Evolutionary conservation across 306 rosid species (phyloP), one percentile per base, ranked within the genome.

Genomic region (Quercus agrifolia): DNA sequence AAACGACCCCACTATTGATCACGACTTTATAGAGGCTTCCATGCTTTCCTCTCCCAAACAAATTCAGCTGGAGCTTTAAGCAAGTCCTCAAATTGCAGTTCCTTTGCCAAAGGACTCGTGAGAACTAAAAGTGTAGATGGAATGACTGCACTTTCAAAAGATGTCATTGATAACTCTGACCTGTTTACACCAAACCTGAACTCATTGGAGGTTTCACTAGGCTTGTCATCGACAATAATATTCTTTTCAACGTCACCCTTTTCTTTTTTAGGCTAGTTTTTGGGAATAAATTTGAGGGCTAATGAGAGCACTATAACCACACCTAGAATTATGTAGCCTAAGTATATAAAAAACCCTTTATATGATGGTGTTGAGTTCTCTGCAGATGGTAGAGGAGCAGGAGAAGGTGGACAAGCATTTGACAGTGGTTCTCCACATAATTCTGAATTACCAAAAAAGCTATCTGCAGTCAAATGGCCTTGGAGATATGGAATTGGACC

Each of bases 1-100:
- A 79, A 41, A 56, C 14, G 66, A 81, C 82, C 69, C 89, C 88
- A 69, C 77, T 85, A 3, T 81, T 87, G 1, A 93, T 75, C 87
- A 83, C 84, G 80, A 91, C 94, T 81, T 91, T 91, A 85, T 84
- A 89, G 46, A 88, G 81, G 85, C 97, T 93, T 71, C 96, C 96
- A 69, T 88, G 81, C 38, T 89, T 89, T 56, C 92, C 96, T 85
- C 87, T 89, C 74, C 80, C 88, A 51, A 92, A 81, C 82, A 92
- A 92, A 77, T 71, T 90, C 92, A 10, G 97, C 97, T 23, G 93
- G 95, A 74, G 93, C 91, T 75, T 85, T 74, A 2, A 92, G 90
- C 90, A 92, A 57, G 67, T 89, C 90, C 91, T 92, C 92, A 63
- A 90, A 89, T 73, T 74, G 81, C 66, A 89, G 68, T 2, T 83